Conservation (phyloP, 257 asterid species). For the Primulina tabacum region DNA sequence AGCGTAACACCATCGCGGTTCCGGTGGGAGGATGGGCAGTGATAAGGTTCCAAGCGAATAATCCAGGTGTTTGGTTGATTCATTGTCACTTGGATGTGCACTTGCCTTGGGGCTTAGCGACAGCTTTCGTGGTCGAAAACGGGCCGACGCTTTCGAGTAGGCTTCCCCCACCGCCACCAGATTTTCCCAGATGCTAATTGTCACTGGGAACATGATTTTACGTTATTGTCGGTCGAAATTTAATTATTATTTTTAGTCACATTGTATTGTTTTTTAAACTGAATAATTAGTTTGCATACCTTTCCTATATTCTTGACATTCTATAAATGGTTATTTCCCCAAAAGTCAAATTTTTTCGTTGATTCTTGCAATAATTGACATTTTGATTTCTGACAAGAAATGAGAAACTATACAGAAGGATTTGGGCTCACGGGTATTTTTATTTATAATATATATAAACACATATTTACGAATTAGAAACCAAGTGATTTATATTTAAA, state of each 20-base stretch:
- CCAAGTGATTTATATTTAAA: too few species aligned
- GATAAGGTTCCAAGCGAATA: conserved; percentile 48
- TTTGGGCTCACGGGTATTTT: too few species aligned
- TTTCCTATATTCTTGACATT: too few species aligned
- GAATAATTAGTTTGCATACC: not conserved
- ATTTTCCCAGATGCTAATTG: conserved; percentile 54
- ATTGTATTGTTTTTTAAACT: not conserved
- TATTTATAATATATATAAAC: too few species aligned
- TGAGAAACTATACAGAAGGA: too few species aligned
- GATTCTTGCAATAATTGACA: too few species aligned
- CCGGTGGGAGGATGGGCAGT: conserved; percentile 77
- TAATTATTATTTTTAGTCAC: not conserved
- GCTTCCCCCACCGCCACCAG: conserved; percentile 73
- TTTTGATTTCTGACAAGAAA: too few species aligned
- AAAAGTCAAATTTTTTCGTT: too few species aligned
- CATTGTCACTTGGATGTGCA: conserved; percentile 85
- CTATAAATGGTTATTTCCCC: too few species aligned
- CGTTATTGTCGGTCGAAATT: not conserved
- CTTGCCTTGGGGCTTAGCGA: conserved; percentile 70
- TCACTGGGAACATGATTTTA: not conserved
- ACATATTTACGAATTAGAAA: too few species aligned
- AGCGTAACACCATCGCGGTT: conserved; percentile 56
- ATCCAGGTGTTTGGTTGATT: conserved; percentile 75
- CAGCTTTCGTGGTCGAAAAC: conserved; percentile 60
- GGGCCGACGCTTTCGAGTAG: conserved; percentile 56